Evolutionary conservation across 208 protist genomes (phyloP).

Genomic region (Trichomonas gallinae): DNA sequence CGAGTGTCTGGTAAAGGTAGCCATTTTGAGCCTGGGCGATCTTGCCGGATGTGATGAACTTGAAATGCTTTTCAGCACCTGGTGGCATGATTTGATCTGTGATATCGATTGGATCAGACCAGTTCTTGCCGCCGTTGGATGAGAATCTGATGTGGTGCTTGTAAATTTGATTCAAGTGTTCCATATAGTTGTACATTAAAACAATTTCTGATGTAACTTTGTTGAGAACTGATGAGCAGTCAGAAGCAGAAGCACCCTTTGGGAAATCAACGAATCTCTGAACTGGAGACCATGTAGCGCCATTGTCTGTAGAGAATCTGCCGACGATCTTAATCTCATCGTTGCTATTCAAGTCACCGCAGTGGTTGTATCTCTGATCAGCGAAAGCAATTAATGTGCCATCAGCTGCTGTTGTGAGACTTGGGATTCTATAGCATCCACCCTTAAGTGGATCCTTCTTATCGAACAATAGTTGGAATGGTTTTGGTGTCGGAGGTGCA

Average conservation of each 20-base stretch:
- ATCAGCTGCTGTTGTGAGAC: neutral
- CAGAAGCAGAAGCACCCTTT: neutral
- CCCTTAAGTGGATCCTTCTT: too few relatives aligned
- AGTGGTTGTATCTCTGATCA: neutral
- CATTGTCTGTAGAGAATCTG: neutral
- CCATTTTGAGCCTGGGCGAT: neutral
- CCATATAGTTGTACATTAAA: neutral
- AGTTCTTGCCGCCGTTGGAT: neutral
- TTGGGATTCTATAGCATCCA: neutral
- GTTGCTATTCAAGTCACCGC: neutral
- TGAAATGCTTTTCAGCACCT: neutral
- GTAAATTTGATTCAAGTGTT: too few relatives aligned
- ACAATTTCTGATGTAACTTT: neutral
- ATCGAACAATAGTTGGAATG: too few relatives aligned
- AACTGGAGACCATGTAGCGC: neutral
- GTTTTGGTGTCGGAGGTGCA: too few relatives aligned
- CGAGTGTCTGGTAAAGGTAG: neutral
- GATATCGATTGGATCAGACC: neutral
- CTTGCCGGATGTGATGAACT: neutral
- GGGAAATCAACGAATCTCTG: neutral
- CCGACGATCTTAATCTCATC: neutral
- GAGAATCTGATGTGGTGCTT: neutral
- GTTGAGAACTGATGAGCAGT: neutral
- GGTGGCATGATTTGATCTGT: neutral
- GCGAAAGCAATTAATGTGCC: neutral